Evolutionary conservation across 2,329 filamentous ascomycete genomes (phyloP), one percentile per base, ranked within the genome.

Genomic region (Coniochaeta pulveracea): DNA sequence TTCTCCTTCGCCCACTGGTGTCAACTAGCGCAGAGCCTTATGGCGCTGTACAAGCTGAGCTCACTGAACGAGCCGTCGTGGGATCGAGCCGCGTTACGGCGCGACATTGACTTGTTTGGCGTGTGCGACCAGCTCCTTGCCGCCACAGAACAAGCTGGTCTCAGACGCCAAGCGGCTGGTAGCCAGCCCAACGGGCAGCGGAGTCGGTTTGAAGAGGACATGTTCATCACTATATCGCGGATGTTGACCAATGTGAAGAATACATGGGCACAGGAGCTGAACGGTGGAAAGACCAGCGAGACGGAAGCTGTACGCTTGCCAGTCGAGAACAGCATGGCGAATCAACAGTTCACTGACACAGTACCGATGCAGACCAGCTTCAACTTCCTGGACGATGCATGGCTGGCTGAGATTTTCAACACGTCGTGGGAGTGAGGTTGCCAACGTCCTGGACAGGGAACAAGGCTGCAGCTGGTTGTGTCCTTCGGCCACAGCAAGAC

Each of bases 21-120:
- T n/a, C 49, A 56, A 36, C 45, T 58, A 22, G 46, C 48, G 6
- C 50, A 52, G 26, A 51, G 47, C 35, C 40, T 55, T 6, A 46
- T 57, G 14, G 39, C 51, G 5, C 45, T 60, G 6, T 51, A 52
- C 37, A 47, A 43, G 12, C 43, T 60, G 12, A 46, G 48, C 10
- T 42, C 50, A 4, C 34, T 55, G 6, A 52, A 60, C 27, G 57
- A 60, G 28, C 51, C 56, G 2, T 43, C 47, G 1, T 63, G 59
- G 57, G 56, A 61, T 44, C 48, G 56, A 2, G 39, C 43, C 8
- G 47, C 45, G 11, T 49, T 55, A 5, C 44, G 47, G 10, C 40
- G 42, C 25, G 45, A 45, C 5, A 34, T 61, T n/a, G 52, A 59
- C 30, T 37, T 61, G 12, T 37, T 58, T 5, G 37, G 40, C n/a